These are phyloP conservation scores for Apiotrichum porosum DNA, from an alignment of 1,284 basidiomycete genomes.

Conservation along the genomic window DNA sequence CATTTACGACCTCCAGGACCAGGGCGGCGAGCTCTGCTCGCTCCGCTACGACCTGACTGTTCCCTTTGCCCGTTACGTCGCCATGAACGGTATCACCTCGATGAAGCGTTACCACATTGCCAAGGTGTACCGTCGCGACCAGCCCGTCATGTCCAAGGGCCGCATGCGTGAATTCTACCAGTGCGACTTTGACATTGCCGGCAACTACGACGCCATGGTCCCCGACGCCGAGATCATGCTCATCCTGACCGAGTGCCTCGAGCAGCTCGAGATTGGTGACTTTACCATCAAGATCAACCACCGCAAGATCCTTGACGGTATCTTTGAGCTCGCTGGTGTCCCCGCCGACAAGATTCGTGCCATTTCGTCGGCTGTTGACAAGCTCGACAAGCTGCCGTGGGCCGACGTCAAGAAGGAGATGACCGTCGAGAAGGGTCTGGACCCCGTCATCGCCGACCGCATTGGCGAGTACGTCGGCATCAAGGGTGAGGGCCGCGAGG, in stretches of 20 bases:
- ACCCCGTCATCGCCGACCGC: slow-evolving; percentile 76
- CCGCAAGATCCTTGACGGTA: slow-evolving; percentile 93
- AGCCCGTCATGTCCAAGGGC: slow-evolving; percentile 96
- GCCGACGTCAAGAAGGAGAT: slow-evolving; percentile 90
- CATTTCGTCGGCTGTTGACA: slow-evolving; percentile 98
- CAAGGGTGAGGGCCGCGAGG: slow-evolving; percentile 74
- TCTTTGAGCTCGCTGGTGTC: slow-evolving; percentile 96
- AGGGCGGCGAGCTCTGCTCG: slow-evolving; percentile 95
- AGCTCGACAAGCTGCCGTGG: slow-evolving; percentile 96
- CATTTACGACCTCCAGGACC: slow-evolving; percentile 96
- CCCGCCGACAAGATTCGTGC: slow-evolving; percentile 82
- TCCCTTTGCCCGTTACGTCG: slow-evolving; percentile 89
- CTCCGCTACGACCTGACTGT: slow-evolving; percentile 96
- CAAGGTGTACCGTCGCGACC: slow-evolving; percentile 95
- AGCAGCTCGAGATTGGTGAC: slow-evolving; percentile 80
- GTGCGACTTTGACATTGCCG: slow-evolving; percentile 97
- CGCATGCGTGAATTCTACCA: slow-evolving; percentile 99
- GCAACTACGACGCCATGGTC: slow-evolving; percentile 91
- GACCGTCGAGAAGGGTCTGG: slow-evolving; percentile 90
- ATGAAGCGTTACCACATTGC: slow-evolving; percentile 95
- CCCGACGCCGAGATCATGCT: slow-evolving; percentile 90
- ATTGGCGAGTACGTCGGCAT: slow-evolving; percentile 96
- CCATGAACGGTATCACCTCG: slow-evolving; percentile 76
- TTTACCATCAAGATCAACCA: slow-evolving; percentile 98
- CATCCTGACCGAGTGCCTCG: slow-evolving; percentile 74